Evolutionary conservation across 2,329 filamentous ascomycete genomes (phyloP), one percentile per base, ranked within the genome.

Genomic region (Exophiala mesophila): DNA sequence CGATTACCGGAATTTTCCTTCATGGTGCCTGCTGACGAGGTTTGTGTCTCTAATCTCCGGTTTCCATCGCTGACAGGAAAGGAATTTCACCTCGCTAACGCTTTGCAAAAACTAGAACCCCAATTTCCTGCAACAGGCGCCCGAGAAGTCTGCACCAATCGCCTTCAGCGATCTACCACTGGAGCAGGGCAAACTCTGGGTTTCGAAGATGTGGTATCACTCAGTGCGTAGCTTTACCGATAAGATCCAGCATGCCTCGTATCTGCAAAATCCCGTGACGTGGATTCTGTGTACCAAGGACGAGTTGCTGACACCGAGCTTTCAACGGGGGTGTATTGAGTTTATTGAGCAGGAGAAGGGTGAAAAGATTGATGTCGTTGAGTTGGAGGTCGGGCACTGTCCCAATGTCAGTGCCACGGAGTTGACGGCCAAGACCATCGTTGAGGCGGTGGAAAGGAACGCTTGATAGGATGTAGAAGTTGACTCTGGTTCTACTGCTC

Each of bases 271-370:
- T 9, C 41, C 34, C 4, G 24, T 30, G 10, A 38, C 41, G 12
- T 44, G 28, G 20, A 28, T 39, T 4, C 26, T 44, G 9, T 44
- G 41, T 29, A 32, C 23, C 12, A 20, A 26, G 28, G 41, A 44
- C 35, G 21, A 23, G 9, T 9, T 23, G 13, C 35, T 38, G 18
- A 9, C 20, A 8, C 35, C 35, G 17, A 15, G 21, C 18, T 38
- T 18, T n/a, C 35, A 38, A 21, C n/a, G 21, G 15, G 35, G 19
- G 21, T 10, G 21, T 9, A 38, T 38, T 23, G 16, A 38, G 35
- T 26, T 26, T 15, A 16, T 38, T 9, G 21, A 38, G 35, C 6
- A 16, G 13, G 35, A 21, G 35, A 18, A 8, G 35, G 16, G 16
- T 5, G 15, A 36, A 12, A 36, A 36, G 33, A 18, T 36, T 17